Base-by-base conservation (phyloP, 352 stramenopile species). In the Phytophthora citrophthora region DNA sequence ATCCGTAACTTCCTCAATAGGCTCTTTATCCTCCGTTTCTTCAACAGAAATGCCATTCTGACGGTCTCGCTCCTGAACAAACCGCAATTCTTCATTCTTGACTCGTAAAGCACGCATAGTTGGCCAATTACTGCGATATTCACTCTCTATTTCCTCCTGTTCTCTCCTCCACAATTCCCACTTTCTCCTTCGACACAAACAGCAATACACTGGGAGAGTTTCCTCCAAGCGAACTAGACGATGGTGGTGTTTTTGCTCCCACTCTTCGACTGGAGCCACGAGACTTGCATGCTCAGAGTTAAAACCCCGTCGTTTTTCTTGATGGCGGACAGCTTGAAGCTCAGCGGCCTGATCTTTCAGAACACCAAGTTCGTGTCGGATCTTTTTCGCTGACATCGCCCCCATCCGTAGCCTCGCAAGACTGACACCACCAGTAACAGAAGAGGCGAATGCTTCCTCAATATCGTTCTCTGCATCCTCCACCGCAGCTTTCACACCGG, bases 221-320 rank as follows among this genome's bases (percentile, higher is more conserved):
- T 58, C 20, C 0, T 55, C 20, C 27, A 81, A 64, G 3, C 69
- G 74, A 47, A 92, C 88, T 12, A 78, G 78, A 20, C 81, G 79
- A 54, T 92, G 83, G 2, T 90, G 83, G 29, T 92, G 81, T 9
- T 88, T 75, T 41, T 81, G 88, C 57, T 89, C 77, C 83, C 83
- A 92, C 32, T 85, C 65, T 46, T 90, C 77, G 49, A 79, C 88
- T 0, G 57, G 24, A 8, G 61, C 48, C n/a, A 83, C 46, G 1
- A 71, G 45, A 38, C 43, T 68, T 0, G 68, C 68, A 5, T 54
- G 64, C 15, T 71, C 41, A 2, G 41, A 31, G 5, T 54, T 47
- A 27, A 77, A 75, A 1, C 54, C 59, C 24, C 58, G 47, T 2
- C 53, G 44, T 26, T 47, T 62, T 27, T 76, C 67, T 40, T 40